Percentiles rank a stretch among this genome's conserved stretches.
Conservation (phyloP, 169 alveolate species). For the Eimeria maxima region DNA sequence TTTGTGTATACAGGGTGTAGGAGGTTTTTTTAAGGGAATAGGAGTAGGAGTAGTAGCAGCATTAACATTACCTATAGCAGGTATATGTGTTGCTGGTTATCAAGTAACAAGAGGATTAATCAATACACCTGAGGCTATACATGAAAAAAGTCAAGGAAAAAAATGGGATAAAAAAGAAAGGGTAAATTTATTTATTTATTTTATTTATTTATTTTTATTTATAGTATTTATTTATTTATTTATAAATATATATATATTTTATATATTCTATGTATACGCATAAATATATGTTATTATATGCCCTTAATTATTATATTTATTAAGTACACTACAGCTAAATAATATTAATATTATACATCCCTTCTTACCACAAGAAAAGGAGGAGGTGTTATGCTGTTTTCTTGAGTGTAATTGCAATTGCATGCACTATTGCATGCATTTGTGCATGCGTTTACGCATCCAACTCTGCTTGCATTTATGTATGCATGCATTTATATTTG, state of each 20-base stretch:
- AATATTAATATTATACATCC: too few species aligned
- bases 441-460: not conserved
- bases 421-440: not conserved
- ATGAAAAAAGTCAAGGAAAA: constrained; percentile 91
- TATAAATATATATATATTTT: too few species aligned
- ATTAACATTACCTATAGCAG: constrained; percentile 92
- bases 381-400: too few species aligned
- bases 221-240: too few species aligned
- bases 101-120: constrained; percentile 93
- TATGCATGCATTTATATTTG: not conserved
- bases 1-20: constrained; percentile 90
- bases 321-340: too few species aligned
- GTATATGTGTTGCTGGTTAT: constrained; percentile 94
- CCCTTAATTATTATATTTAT: too few species aligned
- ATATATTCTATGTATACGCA: too few species aligned
- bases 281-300: too few species aligned
- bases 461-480: too few species aligned
- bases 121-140: constrained; percentile 94
- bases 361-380: too few species aligned
- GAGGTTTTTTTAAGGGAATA: constrained; percentile 94
- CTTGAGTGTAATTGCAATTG: too few species aligned
- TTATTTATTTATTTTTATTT: too few species aligned
- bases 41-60: constrained; percentile 95
- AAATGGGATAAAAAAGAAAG: constrained; percentile 94
- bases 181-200: constrained; percentile 10